A percentile compares a stretch with the other conserved stretches of the same genome.
phyloP scores from a whole-genome alignment of 805 yeast species.

The Candida pseudoglaebosa region DNA sequence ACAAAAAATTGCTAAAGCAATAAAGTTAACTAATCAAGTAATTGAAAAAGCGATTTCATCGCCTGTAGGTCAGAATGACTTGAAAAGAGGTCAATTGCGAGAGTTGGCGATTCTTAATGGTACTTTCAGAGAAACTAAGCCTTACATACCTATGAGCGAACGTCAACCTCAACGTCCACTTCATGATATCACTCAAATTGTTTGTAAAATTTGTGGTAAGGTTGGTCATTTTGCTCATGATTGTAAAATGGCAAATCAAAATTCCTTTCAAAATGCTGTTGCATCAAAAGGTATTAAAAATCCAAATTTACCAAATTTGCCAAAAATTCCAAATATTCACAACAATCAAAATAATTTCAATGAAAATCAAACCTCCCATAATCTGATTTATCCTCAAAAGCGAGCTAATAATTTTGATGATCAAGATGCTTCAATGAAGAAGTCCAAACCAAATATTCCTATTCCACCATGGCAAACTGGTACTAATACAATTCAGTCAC shows the following conservation, averaged over 20 bases:
- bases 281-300: not conserved
- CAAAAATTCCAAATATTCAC: not conserved
- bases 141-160: conserved; percentile 39
- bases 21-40: conserved; percentile 67
- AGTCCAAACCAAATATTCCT: conserved; percentile 15
- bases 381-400: not conserved
- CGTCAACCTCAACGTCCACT: conserved; percentile 17
- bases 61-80: conserved; percentile 91
- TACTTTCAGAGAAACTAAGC: conserved; percentile 76
- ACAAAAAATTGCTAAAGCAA: conserved; percentile 71
- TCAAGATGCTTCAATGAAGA: conserved; percentile 25
- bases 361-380: not conserved
- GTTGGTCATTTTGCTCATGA: conserved; percentile 87
- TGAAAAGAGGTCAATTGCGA: conserved; percentile 84
- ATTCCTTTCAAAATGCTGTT: conserved; percentile 4
- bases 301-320: not conserved
- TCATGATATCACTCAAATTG: conserved; percentile 48
- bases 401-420: conserved; percentile 8
- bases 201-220: conserved; percentile 76
- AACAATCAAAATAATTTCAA: not conserved
- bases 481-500: conserved; percentile 14
- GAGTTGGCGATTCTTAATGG: conserved; percentile 94
- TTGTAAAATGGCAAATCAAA: conserved; percentile 53
- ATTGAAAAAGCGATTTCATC: conserved; percentile 80
- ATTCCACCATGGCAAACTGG: conserved; percentile 23